Percentiles rank a stretch among this genome's conserved stretches.
Conservation (phyloP, 768 basidiomycete genomes). For the Podaxis mareebaensis region DNA sequence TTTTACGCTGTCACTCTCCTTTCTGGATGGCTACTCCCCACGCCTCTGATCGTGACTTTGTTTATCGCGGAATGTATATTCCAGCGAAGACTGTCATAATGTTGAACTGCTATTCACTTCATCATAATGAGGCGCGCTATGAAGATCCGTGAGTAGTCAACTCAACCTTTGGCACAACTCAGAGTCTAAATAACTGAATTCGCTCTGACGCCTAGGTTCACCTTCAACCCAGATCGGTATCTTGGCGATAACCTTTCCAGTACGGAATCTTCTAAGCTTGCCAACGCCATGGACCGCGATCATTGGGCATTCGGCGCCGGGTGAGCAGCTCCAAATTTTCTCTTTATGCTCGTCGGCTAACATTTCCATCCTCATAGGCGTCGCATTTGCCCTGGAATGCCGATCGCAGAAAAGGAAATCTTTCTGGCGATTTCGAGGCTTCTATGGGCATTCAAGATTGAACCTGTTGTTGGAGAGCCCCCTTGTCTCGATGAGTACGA, state of each 20-base stretch:
- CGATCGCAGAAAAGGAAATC: background rate
- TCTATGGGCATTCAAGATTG: background rate
- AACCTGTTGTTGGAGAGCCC: background rate
- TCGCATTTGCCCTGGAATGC: background rate
- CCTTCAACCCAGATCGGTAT: constrained; percentile 42
- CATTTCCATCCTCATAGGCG: background rate
- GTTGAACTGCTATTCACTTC: background rate
- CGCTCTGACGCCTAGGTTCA: constrained; percentile 35
- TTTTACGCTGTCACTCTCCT: constrained; percentile 34
- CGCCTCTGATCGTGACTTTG: constrained; percentile 34
- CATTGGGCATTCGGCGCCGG: constrained; percentile 52
- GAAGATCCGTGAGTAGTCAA: too few species aligned
- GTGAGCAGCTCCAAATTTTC: constrained; percentile 26
- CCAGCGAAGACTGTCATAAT: background rate
- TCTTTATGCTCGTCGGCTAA: background rate
- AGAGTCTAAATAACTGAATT: too few species aligned
- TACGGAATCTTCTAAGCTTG: constrained; percentile 41
- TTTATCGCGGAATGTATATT: constrained; percentile 33
- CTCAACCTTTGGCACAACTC: too few species aligned
- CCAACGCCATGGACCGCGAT: constrained; percentile 42
- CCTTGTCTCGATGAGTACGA: background rate
- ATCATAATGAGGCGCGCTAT: background rate
- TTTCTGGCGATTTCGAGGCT: background rate
- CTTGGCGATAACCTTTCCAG: constrained; percentile 33
- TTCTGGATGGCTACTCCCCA: constrained; percentile 44